Base-by-base conservation (phyloP, 352 stramenopile species). In the Globisporangium barbulae region DNA sequence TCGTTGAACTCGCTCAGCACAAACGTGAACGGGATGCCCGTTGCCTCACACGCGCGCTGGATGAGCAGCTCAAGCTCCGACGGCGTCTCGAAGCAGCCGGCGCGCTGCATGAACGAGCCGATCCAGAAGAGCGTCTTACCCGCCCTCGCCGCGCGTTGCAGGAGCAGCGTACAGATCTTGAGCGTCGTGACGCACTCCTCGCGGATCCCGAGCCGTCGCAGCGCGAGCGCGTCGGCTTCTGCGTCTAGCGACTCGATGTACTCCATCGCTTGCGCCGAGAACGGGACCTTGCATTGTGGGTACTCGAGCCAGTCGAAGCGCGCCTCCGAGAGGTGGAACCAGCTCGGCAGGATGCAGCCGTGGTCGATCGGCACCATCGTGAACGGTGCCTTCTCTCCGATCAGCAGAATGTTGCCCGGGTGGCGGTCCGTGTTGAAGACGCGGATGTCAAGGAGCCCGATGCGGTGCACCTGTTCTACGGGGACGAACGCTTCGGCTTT, bases 361-460 rank as follows among this genome's bases (percentile, higher is more conserved):
- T 91, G 80, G 53, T 91, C 85, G 49, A 90, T 91, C 8, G 82
- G 81, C 5, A 83, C 76, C 82, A 93, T 94, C 0, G 80, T 90
- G 69, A 86, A 92, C 55, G 80, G 83, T 35, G 87, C 77, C 61
- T 81, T 88, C 28, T 92, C 85, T 5, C 81, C 82, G 21, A 91
- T 91, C 13, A 92, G 74, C 49, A 91, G 61, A 21, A 92, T 91
- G 53, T 91, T 94, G 42, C 88, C 88, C 7, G 84, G 75, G 53
- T 97, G 87, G 10, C 89, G 83, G 61, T 97, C 88, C 19, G 81
- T 92, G 61, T 97, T 96, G 70, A 94, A 93, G 33, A 96, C 71
- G 2, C 89, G 81, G 15, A 94, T 63, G 35, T 97, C 88, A 15
- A 97, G 65, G 21, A 96, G 52, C 0, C 76, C 89, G 48, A 97